Conservation (phyloP, 108 stramenopile genomes). For the Asterionellopsis glacialis region DNA sequence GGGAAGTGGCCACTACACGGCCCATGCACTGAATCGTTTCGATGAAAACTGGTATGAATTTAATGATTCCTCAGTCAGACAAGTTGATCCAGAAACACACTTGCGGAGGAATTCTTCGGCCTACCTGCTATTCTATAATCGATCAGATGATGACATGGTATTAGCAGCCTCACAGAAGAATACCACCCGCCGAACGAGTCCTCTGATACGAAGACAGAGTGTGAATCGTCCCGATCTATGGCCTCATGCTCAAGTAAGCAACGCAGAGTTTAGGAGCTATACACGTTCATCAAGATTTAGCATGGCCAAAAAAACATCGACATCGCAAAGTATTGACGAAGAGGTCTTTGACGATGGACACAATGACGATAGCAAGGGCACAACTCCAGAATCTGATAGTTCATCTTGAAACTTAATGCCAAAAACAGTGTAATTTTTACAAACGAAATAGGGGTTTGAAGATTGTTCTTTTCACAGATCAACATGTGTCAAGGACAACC, state of each 20-base stretch:
- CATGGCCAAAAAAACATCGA: neutral
- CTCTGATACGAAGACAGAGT: constrained; percentile 58
- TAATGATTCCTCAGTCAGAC: constrained; percentile 54
- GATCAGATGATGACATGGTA: constrained; percentile 7
- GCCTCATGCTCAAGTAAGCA: constrained; percentile 67
- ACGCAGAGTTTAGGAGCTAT: constrained; percentile 3
- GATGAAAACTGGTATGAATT: constrained; percentile 83
- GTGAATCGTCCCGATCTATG: constrained; percentile 74
- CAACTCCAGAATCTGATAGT: too few relatives aligned
- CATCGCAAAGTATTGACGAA: too few relatives aligned
- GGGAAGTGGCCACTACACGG: constrained; percentile 94
- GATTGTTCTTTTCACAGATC: too few relatives aligned
- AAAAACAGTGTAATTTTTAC: too few relatives aligned
- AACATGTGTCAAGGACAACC: too few relatives aligned
- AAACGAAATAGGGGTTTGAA: too few relatives aligned
- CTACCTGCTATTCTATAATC: constrained; percentile 79
- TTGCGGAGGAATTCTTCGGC: constrained; percentile 34
- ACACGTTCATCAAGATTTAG: neutral
- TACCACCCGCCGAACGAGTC: neutral
- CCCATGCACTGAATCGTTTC: constrained; percentile 74
- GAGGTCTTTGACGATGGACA: too few relatives aligned
- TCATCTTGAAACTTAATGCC: too few relatives aligned
- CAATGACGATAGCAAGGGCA: too few relatives aligned
- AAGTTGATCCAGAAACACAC: constrained; percentile 30
- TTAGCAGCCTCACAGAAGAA: too few relatives aligned